Conservation (phyloP, 176 grass and related monocot species). For the Avena atlantica region DNA sequence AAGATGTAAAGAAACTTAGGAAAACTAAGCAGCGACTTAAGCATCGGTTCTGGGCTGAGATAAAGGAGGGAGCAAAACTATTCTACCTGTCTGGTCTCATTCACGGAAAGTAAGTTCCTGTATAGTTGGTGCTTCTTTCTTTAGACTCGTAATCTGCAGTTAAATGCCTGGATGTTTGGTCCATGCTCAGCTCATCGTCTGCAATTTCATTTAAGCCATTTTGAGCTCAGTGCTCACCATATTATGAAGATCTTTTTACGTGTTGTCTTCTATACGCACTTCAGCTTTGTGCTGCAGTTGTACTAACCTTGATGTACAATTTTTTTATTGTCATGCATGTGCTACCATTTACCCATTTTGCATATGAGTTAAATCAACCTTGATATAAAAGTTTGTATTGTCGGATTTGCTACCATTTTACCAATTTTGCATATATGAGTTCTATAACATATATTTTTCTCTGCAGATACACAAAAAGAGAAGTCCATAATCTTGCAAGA, state of each 20-base stretch:
- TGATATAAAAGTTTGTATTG: not conserved
- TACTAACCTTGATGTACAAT: not conserved
- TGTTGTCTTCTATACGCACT: not conserved
- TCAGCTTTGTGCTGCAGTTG: not conserved
- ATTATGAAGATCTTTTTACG: not conserved
- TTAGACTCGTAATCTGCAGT: constrained; percentile 22
- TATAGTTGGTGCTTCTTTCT: constrained; percentile 22
- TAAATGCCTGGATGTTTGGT: constrained; percentile 32
- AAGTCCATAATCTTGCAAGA: constrained; percentile 95
- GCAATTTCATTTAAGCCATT: constrained; percentile 4
- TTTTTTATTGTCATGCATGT: constrained; percentile 8
- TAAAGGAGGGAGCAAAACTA: constrained; percentile 88
- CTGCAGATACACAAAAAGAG: constrained; percentile 87
- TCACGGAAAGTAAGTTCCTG: constrained; percentile 84
- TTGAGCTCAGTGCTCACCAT: not conserved
- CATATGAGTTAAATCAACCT: not conserved
- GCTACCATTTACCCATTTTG: not conserved
- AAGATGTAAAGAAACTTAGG: constrained; percentile 89
- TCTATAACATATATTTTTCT: not conserved
- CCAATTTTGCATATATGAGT: not conserved
- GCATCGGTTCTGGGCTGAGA: constrained; percentile 95
- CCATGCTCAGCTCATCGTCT: not conserved
- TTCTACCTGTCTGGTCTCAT: constrained; percentile 96
- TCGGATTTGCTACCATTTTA: constrained; percentile 8
- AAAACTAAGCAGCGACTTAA: constrained; percentile 96